A percentile compares a stretch with the other conserved stretches of the same genome.
phyloP scores from a whole-genome alignment of 2,329 filamentous ascomycete genomes.

The Huntiella moniliformis region DNA sequence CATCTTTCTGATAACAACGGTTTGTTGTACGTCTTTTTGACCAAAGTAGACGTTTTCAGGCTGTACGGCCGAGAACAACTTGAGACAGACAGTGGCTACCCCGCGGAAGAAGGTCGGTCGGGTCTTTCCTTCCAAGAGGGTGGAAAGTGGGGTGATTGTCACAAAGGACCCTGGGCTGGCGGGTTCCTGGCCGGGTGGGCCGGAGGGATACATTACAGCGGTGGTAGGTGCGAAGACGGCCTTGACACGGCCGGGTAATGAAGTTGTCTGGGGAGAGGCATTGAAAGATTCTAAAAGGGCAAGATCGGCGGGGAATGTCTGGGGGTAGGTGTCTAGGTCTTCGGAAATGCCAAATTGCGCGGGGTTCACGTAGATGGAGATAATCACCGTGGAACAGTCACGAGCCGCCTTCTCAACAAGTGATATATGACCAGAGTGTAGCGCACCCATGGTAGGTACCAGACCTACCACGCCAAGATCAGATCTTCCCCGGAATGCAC shows the following conservation, averaged over 20 bases:
- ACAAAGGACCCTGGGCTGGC: slow-evolving; percentile 75
- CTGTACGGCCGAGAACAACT: slow-evolving; percentile 33
- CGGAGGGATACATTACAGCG: slow-evolving; percentile 69
- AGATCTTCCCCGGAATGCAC: no score
- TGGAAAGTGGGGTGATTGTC: slow-evolving; percentile 67
- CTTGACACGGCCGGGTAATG: slow-evolving; percentile 43
- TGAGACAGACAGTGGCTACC: slow-evolving; percentile 92
- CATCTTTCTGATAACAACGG: slow-evolving; percentile 71
- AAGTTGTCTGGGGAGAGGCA: slow-evolving; percentile 35
- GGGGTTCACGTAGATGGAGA: slow-evolving; percentile 90
- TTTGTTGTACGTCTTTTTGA: slow-evolving; percentile 96
- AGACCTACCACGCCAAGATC: slow-evolving; percentile 48
- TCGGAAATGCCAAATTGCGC: slow-evolving; percentile 86
- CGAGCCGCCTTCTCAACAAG: slow-evolving; percentile 67
- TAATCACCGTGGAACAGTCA: slow-evolving; percentile 72
- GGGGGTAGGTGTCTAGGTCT: slow-evolving; percentile 74
- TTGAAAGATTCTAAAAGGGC: slow-evolving; percentile 52
- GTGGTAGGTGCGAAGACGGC: slow-evolving; percentile 78
- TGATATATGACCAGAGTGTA: slow-evolving; percentile 81
- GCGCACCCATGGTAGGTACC: slow-evolving; percentile 92
- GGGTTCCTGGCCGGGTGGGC: slow-evolving; percentile 52
- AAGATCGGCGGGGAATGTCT: slow-evolving; percentile 73
- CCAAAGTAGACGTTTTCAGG: slow-evolving; percentile 74
- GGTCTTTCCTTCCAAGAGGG: slow-evolving; percentile 64
- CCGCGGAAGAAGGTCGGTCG: slow-evolving; percentile 91